Base-by-base conservation (phyloP, 192 early-diverging fungal genomes). In the Oehlia diaphana region DNA sequence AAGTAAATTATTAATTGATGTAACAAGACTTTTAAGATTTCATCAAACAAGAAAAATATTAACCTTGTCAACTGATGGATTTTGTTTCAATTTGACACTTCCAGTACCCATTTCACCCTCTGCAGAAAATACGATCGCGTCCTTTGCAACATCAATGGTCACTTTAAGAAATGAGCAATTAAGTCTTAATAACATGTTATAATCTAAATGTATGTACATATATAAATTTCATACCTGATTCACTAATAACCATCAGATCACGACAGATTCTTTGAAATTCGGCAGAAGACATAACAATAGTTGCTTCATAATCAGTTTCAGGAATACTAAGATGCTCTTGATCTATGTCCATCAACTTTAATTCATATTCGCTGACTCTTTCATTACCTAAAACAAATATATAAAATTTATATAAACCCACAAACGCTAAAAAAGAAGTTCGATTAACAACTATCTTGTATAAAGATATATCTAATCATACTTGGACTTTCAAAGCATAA, bases 281-380 rank as follows among this genome's bases (percentile, higher is more conserved):
- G 73, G 86, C 82, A 16, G 95, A 91, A 74, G 94, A 92, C 95
- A 99, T 95, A 62, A 88, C 89, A 14, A 98, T 92, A 39, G 91
- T 92, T 13, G 93, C 93, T 80, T 98, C 96, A 84, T 98, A 99
- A 44, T 91, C 89, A 19, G 94, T 95, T 12, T 99, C 98, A 63
- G 97, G 97, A 74, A 98, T 98, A 79, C 94, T 95, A 68, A 98
- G 89, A 83, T 97, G 94, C 76, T 99, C 98, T 61, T 90, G 90
- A 85, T 99, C 98, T 83, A 99, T 98, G 83, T 97, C 95, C 96
- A 99, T 98, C 61, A 99, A 90, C 89, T 98, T 99, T 65, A 99
- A 87, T 76, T 97, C 94, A 85, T 95, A 99, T 84, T 99, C 96
- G 67, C 90, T 92, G 72, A 93, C 86, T 53, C 90, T 88, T 64